Conservation (phyloP, 2,329 filamentous ascomycete genomes). For the Botrytis deweyae region DNA sequence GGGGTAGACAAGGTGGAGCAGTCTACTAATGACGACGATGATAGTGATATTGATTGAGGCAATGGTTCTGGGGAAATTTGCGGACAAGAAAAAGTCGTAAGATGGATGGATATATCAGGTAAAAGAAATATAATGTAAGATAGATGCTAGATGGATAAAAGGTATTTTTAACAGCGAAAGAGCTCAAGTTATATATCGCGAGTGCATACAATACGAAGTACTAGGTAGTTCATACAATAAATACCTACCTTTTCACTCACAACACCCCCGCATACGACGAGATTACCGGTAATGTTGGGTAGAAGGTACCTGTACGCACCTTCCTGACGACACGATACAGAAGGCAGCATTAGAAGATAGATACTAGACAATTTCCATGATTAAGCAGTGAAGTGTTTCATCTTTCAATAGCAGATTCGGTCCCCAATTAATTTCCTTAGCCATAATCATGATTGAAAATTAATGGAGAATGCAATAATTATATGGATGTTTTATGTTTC, state of each 20-base stretch:
- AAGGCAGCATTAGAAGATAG: not conserved
- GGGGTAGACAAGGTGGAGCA: slow-evolving; percentile 24
- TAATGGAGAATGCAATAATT: not conserved
- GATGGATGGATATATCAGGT: not conserved
- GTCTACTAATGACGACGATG: slow-evolving; percentile 8
- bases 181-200: not conserved
- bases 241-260: not conserved
- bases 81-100: not conserved
- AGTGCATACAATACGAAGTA: not conserved
- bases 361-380: not conserved
- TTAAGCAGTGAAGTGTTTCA: not conserved
- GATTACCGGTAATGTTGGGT: not conserved
- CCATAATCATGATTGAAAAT: not conserved
- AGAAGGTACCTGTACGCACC: not conserved
- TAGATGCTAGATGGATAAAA: not conserved
- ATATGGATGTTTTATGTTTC: not conserved
- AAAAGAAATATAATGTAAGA: not conserved
- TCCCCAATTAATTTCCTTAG: not conserved
- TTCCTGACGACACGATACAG: not conserved
- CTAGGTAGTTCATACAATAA: too few relatives aligned
- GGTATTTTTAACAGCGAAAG: not conserved
- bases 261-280: not conserved
- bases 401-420: not conserved
- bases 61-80: not conserved
- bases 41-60: slow-evolving; percentile 11